Evolutionary conservation across 768 basidiomycete genomes (phyloP).

Genomic region (Termitomyces sp.): DNA sequence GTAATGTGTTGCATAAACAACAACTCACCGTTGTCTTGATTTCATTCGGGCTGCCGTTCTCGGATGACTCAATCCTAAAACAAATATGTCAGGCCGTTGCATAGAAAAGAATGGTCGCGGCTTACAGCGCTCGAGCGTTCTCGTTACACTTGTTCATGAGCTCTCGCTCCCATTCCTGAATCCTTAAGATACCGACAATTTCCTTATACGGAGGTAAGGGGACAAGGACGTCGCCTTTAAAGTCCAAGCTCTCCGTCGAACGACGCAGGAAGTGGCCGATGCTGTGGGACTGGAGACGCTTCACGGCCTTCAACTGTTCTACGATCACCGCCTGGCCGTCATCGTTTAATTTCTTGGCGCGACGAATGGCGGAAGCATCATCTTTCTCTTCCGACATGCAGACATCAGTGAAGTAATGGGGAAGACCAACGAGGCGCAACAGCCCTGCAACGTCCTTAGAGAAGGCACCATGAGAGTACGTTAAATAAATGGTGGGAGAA

Average conservation of each 20-base stretch:
- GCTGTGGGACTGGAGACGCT: constrained; percentile 5
- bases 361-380: constrained; percentile 2
- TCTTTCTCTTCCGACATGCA: constrained; percentile 18
- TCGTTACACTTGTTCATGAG: constrained; percentile 1
- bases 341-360: constrained; percentile 11
- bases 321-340: background rate
- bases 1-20: background rate
- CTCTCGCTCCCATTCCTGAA: background rate
- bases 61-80: background rate
- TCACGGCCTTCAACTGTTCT: background rate
- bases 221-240: background rate
- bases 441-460: constrained; percentile 21
- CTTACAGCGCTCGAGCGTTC: background rate
- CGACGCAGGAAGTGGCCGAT: constrained; percentile 6
- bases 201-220: constrained; percentile 2
- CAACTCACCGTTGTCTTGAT: background rate
- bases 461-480: background rate
- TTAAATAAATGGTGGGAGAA: background rate
- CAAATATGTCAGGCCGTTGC: background rate
- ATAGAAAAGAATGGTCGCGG: no score
- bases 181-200: background rate
- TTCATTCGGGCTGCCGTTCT: background rate
- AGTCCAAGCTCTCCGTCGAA: constrained; percentile 1
- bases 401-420: constrained; percentile 15
- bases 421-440: constrained; percentile 20